These are phyloP conservation scores for Apiospora phragmitis DNA, from an alignment of 2,329 filamentous ascomycete species.

Conservation along the genomic window DNA sequence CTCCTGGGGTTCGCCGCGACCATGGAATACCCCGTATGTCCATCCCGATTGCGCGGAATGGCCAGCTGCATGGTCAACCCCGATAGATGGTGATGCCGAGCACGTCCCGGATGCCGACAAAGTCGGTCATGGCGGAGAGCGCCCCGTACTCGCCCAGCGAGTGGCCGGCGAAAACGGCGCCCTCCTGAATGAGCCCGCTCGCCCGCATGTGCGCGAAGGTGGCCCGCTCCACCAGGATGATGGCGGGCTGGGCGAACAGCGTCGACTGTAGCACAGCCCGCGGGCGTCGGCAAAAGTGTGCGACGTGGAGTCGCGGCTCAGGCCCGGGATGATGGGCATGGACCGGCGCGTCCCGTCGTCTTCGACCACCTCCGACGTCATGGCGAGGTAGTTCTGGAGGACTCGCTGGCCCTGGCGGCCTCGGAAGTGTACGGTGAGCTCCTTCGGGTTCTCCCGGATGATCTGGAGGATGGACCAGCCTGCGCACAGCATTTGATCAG, in stretches of 20 bases:
- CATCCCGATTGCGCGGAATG: constrained; percentile 89
- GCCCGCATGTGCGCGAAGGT: constrained; percentile 98
- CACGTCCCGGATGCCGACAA: constrained; percentile 98
- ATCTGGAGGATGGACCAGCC: constrained; percentile 97
- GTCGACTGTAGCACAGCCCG: constrained; percentile 92
- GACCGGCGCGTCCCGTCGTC: constrained; percentile 13
- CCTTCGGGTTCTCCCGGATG: constrained; percentile 99
- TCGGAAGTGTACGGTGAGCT: constrained; percentile 97
- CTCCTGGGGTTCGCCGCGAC: constrained; percentile 66
- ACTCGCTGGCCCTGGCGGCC: constrained; percentile 95
- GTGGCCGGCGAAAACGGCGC: constrained; percentile 91
- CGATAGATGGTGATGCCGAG: constrained; percentile 99
- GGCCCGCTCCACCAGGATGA: constrained; percentile 99
- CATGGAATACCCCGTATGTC: constrained; percentile 98
- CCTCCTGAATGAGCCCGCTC: constrained; percentile 91
- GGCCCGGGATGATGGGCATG: constrained; percentile 85
- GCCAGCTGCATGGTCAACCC: constrained; percentile 97
- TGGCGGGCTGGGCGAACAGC: constrained; percentile 95
- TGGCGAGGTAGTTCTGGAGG: constrained; percentile 97
- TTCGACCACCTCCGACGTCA: constrained; percentile 97
- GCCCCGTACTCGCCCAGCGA: constrained; percentile 98
- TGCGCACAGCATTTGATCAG: constrained; percentile 31
- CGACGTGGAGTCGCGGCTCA: constrained; percentile 85
- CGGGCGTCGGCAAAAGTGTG: constrained; percentile 97
- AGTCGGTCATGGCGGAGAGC: constrained; percentile 90